Conservation (phyloP, 805 yeast genomes). For the Saccharomycopsis schoenii region DNA sequence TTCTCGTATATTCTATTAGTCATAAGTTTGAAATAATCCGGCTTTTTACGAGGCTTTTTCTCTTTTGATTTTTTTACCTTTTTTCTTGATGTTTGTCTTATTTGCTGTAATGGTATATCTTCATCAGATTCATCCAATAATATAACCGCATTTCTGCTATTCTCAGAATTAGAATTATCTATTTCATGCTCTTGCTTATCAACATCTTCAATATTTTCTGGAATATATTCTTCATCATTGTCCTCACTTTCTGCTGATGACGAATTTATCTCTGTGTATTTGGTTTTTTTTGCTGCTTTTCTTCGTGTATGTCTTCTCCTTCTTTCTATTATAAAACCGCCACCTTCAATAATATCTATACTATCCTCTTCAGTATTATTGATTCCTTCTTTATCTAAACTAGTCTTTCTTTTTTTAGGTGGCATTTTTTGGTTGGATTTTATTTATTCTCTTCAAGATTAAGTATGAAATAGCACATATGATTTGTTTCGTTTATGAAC, state of each 20-base stretch:
- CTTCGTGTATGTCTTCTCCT: slow-evolving; percentile 8
- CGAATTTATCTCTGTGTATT: background rate
- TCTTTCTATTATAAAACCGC: slow-evolving; percentile 15
- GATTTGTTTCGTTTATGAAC: too few relatives aligned
- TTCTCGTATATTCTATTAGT: slow-evolving; percentile 57
- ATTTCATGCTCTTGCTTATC: slow-evolving; percentile 27
- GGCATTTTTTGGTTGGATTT: background rate
- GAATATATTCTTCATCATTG: slow-evolving; percentile 13
- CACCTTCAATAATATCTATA: slow-evolving; percentile 13
- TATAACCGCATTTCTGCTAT: slow-evolving; percentile 18
- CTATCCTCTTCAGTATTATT: background rate
- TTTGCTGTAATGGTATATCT: slow-evolving; percentile 28
- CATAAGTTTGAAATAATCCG: slow-evolving; percentile 59
- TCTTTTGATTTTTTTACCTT: slow-evolving; percentile 19
- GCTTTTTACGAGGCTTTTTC: slow-evolving; percentile 34
- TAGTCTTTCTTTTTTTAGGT: background rate
- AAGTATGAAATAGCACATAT: too few relatives aligned
- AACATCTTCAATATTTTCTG: slow-evolving; percentile 31
- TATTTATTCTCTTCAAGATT: too few relatives aligned
- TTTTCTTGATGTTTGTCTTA: slow-evolving; percentile 10
- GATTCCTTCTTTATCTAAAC: background rate
- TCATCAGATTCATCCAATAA: slow-evolving; percentile 30
- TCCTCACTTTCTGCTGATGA: slow-evolving; percentile 20
- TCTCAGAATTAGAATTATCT: slow-evolving; percentile 4
- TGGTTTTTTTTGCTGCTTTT: background rate